Conservation (phyloP, 1,284 basidiomycete genomes). For the Microbotryum intermedium region DNA sequence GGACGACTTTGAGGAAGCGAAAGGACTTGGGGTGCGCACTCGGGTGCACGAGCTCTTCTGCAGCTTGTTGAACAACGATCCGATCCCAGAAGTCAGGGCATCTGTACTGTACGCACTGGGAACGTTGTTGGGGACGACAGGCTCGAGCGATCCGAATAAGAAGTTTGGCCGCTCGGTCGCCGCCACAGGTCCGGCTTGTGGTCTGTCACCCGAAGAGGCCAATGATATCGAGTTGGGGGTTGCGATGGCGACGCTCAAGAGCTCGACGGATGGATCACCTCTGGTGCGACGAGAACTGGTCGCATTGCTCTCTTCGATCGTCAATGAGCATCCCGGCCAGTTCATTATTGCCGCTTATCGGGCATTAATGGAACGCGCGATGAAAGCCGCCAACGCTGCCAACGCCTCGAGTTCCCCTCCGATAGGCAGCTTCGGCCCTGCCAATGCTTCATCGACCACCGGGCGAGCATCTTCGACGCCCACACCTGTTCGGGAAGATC, state of each 20-base stretch:
- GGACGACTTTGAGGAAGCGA: conserved; percentile 86
- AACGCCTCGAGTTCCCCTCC: conserved; percentile 48
- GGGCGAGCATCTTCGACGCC: background rate
- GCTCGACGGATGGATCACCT: conserved; percentile 71
- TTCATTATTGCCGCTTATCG: conserved; percentile 89
- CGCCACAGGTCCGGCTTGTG: conserved; percentile 47
- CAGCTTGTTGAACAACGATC: conserved; percentile 63
- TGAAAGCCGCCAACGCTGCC: conserved; percentile 1
- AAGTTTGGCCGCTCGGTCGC: conserved; percentile 30
- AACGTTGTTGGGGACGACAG: conserved; percentile 85
- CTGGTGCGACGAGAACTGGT: conserved; percentile 93
- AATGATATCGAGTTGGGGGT: conserved; percentile 50
- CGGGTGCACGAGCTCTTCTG: conserved; percentile 82
- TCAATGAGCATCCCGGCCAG: conserved; percentile 92
- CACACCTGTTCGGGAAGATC: conserved; percentile 20
- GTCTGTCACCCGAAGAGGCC: conserved; percentile 63
- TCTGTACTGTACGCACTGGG: conserved; percentile 87
- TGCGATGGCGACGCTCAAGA: conserved; percentile 46
- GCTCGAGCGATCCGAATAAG: conserved; percentile 39
- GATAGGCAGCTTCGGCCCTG: no score
- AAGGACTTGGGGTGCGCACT: conserved; percentile 70
- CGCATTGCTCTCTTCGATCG: conserved; percentile 81
- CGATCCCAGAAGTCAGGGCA: conserved; percentile 84
- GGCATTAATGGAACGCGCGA: conserved; percentile 63
- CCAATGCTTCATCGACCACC: conserved; percentile 40